Evolutionary conservation across 2,329 filamentous ascomycete genomes (phyloP), one percentile per base, ranked within the genome.

Genomic region (Diplodia sapinea): DNA sequence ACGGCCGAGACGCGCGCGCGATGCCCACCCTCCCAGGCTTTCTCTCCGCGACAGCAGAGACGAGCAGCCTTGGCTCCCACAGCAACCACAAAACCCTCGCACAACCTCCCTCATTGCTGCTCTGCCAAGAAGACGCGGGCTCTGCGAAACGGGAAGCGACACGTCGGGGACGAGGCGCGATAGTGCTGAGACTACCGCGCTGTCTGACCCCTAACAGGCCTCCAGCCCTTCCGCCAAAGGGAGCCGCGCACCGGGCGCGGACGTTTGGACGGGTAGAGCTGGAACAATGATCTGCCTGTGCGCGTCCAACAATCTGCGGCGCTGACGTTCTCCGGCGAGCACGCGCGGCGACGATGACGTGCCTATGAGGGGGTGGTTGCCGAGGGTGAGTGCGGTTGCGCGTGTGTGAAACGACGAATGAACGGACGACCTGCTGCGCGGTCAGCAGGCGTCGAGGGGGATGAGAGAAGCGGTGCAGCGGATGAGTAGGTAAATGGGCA

Each of bases 1-100:
- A 12, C 9, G 33, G 9, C 33, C 9, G 11, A 36, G 33, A 36
- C 29, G 23, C 36, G 36, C 12, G 56, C 36, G 56, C 56, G 56
- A 47, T 47, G 56, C 56, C 56, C 56, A 61, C 56, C 56, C 56
- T 8, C 56, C 56, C 56, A 61, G 56, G 56, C 56, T 49, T 61
- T 49, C 31, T 31, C 52, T 20, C 12, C 29, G 40, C 15, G 3
- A 36, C 54, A 12, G 55, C 20, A 17, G 12, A 47, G 33, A 36
- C 33, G 55, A 59, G 55, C 55, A 59, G 55, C 55, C 55, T 59
- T 59, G 55, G 38, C 55, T 59, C 36, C 20, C 49, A 15, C 15
- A 33, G 4, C 29, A 36, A 13, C 17, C 11, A n/a, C 23, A 43
- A 23, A 17, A 13, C 26, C 36, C 15, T 38, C 29, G 31, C 31